Evolutionary conservation across 352 stramenopile species (phyloP), one percentile per base, ranked within the genome.

Genomic region (Phytophthora colocasiae): DNA sequence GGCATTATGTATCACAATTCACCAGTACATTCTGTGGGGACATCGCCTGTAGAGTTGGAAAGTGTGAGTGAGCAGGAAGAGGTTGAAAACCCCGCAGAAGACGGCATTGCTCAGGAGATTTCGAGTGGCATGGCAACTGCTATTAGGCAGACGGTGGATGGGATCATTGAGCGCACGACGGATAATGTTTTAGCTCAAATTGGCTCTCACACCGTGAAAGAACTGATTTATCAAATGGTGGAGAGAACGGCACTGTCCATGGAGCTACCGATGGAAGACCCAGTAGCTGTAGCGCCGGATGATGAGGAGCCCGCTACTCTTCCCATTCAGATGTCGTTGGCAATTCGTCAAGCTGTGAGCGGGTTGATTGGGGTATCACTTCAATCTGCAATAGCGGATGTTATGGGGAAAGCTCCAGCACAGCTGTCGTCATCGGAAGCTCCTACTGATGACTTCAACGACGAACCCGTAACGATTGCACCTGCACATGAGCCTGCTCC

Each of bases 341-440:
- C 75, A 14, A 72, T 83, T 41, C 69, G 70, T 3, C 57, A 68
- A 52, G 52, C 63, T 17, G 75, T 86, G 8, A 71, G 70, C 48
- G 72, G 69, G 26, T 41, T 86, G 31, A 83, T 86, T 39, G 77
- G 69, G 2, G 51, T 78, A 29, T 83, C 77, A 0, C 69, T 86
- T n/a, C 71, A 86, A 58, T 55, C 72, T 19, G 72, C 56, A 36
- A 10, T 86, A 8, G 57, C 58, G 27, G 53, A 78, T 3, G 54
- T 81, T 17, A 77, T 73, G 40, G 62, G 59, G 8, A 61, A 56
- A 58, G 1, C 36, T 31, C 17, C 17, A 36, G 36, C 36, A 24
- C 17, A 38, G 39, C 26, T 48, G 14, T 8, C 51, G 44, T 19
- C 51, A 39, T 19, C 29, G 15, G 17, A 40, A 34, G 9, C 22